Evolutionary conservation across 495 filamentous ascomycete genomes (phyloP), one percentile per base, ranked within the genome.

Genomic region (Penicillium subrubescens): DNA sequence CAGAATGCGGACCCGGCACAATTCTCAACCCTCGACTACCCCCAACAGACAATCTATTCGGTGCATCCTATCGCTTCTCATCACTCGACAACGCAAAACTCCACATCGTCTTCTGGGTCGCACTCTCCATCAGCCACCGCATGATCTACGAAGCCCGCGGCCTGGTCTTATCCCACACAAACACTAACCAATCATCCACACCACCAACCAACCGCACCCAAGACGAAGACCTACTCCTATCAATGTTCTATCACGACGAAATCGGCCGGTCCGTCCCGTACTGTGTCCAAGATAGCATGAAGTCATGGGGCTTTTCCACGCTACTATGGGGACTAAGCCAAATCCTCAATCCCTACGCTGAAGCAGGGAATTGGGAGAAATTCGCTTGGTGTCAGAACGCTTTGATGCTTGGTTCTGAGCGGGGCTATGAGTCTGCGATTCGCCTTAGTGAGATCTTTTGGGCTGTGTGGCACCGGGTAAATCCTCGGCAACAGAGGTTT

Each of bases 371-470:
- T 7, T 39, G 44, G 29, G 41, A 58, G 15, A 57, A 63, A 5
- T 63, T 57, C 6, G n/a, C 17, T 12, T 63, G 52, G 61, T 63
- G 53, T 33, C 43, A 63, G 12, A 58, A 34, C 3, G 53, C 57
- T 14, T 63, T 63, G 8, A 52, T n/a, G 14, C 37, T 56, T n/a
- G 44, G 41, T 11, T 39, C n/a, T 14, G 53, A 56, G 29, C 53
- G 33, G 10, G 53, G 33, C 3, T 56, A 37, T 12, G 53, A 37
- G 10, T 56, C 19, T 56, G 53, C 53, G 3, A 11, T 31, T 12
- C 6, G 53, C 3, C 15, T 56, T 0, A 33, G 12, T 14, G 53
- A 56, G n/a, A 56, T 56, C 8, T 56, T 56, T 56, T 56, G 53
- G 53, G 29, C 19, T 0, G n/a, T 34, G 11, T 56, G 53, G 53